phyloP scores from a whole-genome alignment of 2,329 filamentous ascomycete genomes.

The Aspergillus unguis region DNA sequence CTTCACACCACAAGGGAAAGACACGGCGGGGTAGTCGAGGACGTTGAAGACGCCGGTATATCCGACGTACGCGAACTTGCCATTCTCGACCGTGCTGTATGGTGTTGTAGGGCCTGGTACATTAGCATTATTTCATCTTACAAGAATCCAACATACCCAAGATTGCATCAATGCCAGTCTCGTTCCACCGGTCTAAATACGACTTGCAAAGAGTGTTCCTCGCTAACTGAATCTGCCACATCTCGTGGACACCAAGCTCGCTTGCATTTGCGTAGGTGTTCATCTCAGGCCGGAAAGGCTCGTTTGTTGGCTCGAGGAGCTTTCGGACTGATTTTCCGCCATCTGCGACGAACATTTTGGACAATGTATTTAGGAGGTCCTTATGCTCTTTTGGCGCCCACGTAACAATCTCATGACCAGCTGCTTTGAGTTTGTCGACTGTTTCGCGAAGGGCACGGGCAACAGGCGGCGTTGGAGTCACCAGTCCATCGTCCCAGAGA shows the following conservation, averaged over 20 bases:
- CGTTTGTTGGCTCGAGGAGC: constrained; percentile 22
- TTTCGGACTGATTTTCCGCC: constrained; percentile 45
- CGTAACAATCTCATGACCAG: constrained; percentile 44
- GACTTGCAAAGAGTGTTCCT: constrained; percentile 43
- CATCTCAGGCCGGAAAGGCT: constrained; percentile 50
- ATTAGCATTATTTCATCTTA: no score
- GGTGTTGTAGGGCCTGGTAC: constrained; percentile 18
- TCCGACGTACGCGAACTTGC: constrained; percentile 18
- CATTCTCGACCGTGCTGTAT: constrained; percentile 20
- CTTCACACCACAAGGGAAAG: constrained; percentile 20
- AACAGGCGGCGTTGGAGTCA: constrained; percentile 62
- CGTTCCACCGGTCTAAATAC: constrained; percentile 19
- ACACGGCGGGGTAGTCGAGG: constrained; percentile 20
- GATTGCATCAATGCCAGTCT: constrained; percentile 16
- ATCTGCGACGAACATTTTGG: constrained; percentile 46
- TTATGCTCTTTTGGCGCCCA: constrained; percentile 26
- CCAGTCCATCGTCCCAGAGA: constrained; percentile 60
- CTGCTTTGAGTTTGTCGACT: constrained; percentile 55
- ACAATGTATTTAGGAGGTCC: neutral
- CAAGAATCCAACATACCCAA: constrained; percentile 14
- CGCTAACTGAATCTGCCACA: constrained; percentile 51
- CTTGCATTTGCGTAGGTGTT: constrained; percentile 40
- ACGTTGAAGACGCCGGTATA: constrained; percentile 22
- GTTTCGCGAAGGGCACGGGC: constrained; percentile 52
- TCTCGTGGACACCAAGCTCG: constrained; percentile 44